Base-by-base conservation (phyloP, 2,329 filamentous ascomycete genomes). In the Herpotrichia juniperi region DNA sequence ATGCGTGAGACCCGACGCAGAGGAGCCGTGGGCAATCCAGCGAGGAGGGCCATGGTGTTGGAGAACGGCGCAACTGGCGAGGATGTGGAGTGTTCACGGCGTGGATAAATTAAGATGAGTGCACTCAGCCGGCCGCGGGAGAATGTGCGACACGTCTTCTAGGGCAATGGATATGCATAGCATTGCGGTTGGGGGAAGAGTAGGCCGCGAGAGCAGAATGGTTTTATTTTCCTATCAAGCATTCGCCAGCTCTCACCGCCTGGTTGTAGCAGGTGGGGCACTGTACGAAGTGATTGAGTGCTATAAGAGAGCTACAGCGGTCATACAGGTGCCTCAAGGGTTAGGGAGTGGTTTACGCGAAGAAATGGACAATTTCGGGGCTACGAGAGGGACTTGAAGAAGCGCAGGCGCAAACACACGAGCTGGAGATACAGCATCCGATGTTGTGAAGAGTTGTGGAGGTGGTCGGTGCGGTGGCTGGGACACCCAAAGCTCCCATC, bases 1-100 rank as follows among this genome's bases (percentile, higher is more conserved):
- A 42, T 19, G 24, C 62, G 62, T 1, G 46, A 32, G 26, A 56
- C 16, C 22, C 57, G 57, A 37, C 58, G 59, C 42, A 67, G 51
- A 45, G 44, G 58, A 14, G 46, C 48, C 28, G 34, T 48, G 11
- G 46, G 51, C 16, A 61, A 22, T 31, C 50, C 21, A 42, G 42
- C 42, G 45, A 53, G 39, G 42, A 43, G 35, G 12, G 30, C 16
- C 44, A 50, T 52, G 26, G 22, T 31, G 32, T 17, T 16, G 35
- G n/a, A 26, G 28, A 24, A 21, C 25, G 25, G n/a, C 31, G 34
- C 7, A 8, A 14, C 16, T 37, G 17, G 34, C 7, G 26, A 12
- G 26, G 26, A 12, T 12, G 26, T 37, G 34, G 34, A 37, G 8
- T 37, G n/a, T 37, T 37, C 34, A 37, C 34, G 34, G 34, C 31